Conservation (phyloP, 1,139 yeast species). For the Scheffersomyces stambukii region DNA sequence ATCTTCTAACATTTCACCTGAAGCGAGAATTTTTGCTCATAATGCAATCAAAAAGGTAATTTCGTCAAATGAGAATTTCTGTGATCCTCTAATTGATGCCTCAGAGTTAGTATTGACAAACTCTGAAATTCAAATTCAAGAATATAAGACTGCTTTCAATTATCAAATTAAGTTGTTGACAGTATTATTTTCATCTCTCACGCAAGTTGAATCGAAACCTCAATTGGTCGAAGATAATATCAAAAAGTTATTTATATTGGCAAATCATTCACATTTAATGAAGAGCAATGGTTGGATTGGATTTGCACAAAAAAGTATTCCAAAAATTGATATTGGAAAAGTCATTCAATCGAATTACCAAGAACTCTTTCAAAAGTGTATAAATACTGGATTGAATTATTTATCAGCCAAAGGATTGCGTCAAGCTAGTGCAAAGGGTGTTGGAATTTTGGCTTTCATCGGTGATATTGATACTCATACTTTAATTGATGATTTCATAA, state of each 20-base stretch:
- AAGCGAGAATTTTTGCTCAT: conserved; percentile 28
- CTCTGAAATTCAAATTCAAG: conserved; percentile 10
- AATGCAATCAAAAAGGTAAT: conserved; percentile 21
- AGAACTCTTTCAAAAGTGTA: conserved; percentile 26
- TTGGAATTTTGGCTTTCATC: no score
- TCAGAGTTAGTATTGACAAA: conserved; percentile 5
- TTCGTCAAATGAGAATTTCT: conserved; percentile 15
- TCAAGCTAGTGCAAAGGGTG: no score
- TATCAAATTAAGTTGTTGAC: conserved; percentile 23
- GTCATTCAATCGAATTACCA: conserved; percentile 43
- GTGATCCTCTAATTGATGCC: conserved; percentile 14
- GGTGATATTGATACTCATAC: no score
- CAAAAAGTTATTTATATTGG: conserved; percentile 44
- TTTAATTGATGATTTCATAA: no score
- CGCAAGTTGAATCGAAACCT: conserved; percentile 26
- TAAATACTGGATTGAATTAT: conserved; percentile 1
- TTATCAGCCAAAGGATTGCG: no score
- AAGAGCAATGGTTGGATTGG: conserved; percentile 76
- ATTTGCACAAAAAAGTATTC: conserved; percentile 51
- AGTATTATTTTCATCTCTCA: conserved; percentile 41
- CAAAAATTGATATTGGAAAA: conserved; percentile 57
- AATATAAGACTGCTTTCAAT: conserved; percentile 14
- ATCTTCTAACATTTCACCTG: conserved; percentile 32
- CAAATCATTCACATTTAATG: conserved; percentile 46
- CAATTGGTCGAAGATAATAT: conserved; percentile 25